These are phyloP conservation scores for Neopestalotiopsis rosae DNA, from an alignment of 2,329 filamentous ascomycete genomes.

Conservation along the genomic window DNA sequence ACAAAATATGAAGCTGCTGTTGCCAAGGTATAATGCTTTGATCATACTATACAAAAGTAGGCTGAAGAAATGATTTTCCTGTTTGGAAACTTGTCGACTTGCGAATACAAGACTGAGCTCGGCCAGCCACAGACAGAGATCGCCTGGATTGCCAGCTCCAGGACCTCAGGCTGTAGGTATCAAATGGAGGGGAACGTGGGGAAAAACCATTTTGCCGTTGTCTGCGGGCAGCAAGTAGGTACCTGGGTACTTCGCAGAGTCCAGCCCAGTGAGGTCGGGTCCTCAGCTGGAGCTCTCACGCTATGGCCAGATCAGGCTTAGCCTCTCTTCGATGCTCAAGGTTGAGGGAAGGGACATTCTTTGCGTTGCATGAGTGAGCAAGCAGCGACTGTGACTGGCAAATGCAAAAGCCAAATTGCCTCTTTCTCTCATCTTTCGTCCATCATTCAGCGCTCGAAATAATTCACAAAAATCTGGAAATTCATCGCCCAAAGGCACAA, in stretches of 20 bases:
- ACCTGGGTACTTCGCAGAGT: too few species aligned
- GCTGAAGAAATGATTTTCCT: too few species aligned
- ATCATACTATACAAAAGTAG: too few species aligned
- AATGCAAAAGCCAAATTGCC: neutral
- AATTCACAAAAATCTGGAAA: neutral
- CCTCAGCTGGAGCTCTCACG: neutral
- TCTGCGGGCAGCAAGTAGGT: too few species aligned
- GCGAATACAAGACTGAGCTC: too few species aligned
- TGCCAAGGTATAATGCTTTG: too few species aligned
- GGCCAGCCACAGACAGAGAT: too few species aligned
- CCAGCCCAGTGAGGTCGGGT: too few species aligned
- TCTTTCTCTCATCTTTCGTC: neutral
- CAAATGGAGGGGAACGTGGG: neutral
- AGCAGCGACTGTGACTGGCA: neutral
- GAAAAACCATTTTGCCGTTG: slow-evolving; percentile 1
- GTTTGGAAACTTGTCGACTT: too few species aligned
- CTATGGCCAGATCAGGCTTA: neutral
- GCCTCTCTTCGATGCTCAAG: neutral
- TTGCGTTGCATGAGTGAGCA: neutral
- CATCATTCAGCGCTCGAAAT: neutral
- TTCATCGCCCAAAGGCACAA: neutral
- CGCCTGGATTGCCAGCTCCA: too few species aligned
- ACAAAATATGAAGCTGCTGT: too few species aligned
- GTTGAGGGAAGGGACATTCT: neutral
- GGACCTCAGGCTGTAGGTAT: neutral